Conservation (phyloP, 2,329 filamentous ascomycete species). For the Penicillium polonicum region DNA sequence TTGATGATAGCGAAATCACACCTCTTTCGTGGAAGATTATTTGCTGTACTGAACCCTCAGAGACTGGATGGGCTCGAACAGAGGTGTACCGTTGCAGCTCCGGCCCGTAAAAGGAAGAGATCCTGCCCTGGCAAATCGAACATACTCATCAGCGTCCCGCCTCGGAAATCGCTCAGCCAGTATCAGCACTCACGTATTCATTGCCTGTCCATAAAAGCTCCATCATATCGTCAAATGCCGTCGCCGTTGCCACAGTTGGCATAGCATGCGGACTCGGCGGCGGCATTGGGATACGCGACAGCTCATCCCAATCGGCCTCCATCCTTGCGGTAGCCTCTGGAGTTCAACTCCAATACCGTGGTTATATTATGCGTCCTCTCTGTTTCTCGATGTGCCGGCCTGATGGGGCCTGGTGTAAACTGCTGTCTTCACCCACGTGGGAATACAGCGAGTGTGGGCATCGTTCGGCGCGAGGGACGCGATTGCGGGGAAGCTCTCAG, state of each 20-base stretch:
- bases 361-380: background rate
- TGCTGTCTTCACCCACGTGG: conserved; percentile 33
- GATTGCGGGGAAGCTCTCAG: conserved; percentile 38
- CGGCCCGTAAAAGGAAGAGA: conserved; percentile 82
- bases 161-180: background rate
- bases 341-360: conserved; percentile 11
- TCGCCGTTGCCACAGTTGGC: conserved; percentile 70
- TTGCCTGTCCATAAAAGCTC: conserved; percentile 94
- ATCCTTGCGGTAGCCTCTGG: conserved; percentile 33
- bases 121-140: conserved; percentile 65
- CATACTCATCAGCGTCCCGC: conserved; percentile 15
- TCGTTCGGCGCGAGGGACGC: conserved; percentile 34
- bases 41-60: conserved; percentile 80
- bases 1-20: conserved; percentile 77
- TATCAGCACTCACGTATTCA: conserved; percentile 66
- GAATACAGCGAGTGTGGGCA: conserved; percentile 33
- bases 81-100: conserved; percentile 89
- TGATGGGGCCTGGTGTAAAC: conserved; percentile 7
- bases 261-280: conserved; percentile 69
- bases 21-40: conserved; percentile 90
- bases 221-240: conserved; percentile 85
- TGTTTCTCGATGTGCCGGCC: background rate
- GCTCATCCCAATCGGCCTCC: conserved; percentile 59
- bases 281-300: conserved; percentile 78
- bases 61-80: conserved; percentile 71